These are phyloP conservation scores for Solanum chilense DNA, from an alignment of 257 asterid genomes.

Conservation along the genomic window DNA sequence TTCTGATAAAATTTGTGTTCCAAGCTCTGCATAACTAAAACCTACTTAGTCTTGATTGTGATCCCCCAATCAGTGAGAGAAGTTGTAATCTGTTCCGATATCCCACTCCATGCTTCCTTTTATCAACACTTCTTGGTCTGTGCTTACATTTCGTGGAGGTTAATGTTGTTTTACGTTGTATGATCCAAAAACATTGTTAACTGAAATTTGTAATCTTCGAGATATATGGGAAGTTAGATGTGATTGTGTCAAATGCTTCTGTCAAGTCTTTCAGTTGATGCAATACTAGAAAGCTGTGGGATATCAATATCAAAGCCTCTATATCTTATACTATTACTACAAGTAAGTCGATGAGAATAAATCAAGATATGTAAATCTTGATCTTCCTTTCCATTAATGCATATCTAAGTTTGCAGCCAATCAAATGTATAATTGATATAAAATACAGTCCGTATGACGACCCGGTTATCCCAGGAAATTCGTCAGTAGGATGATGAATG, in stretches of 20 bases:
- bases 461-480: not conserved
- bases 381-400: not conserved
- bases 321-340: constrained; percentile 39
- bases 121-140: not conserved
- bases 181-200: not conserved
- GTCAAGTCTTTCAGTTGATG: constrained; percentile 63
- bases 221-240: constrained; percentile 78
- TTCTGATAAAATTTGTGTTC: not conserved
- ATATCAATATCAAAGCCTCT: constrained; percentile 69
- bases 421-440: not conserved
- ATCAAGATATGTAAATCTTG: not conserved
- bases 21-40: not conserved
- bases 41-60: not conserved
- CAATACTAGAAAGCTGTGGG: constrained; percentile 79
- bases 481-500: not conserved
- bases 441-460: not conserved
- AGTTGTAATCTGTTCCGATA: not conserved
- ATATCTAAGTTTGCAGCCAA: not conserved
- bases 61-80: not conserved
- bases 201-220: constrained; percentile 8
- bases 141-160: not conserved
- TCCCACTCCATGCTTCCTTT: not conserved
- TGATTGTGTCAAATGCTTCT: constrained; percentile 78
- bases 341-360: constrained; percentile 34
- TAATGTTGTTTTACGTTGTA: not conserved